Base-by-base conservation (phyloP, 176 grass and related monocot species). In the Aegilops sharonensis region DNA sequence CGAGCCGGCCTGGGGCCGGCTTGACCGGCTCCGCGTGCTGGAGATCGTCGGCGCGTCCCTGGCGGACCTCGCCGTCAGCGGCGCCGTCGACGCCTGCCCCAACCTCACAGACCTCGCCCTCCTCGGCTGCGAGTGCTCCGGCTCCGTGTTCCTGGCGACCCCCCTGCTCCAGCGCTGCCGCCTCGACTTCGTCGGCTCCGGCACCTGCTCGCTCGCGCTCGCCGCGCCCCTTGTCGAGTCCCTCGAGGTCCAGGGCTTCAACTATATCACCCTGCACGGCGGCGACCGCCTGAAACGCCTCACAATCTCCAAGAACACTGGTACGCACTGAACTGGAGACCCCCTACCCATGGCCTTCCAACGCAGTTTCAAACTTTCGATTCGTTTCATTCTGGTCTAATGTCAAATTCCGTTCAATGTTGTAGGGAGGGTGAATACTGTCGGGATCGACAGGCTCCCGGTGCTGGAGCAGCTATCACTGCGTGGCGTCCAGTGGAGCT, bases 401-500 rank as follows among this genome's bases (percentile, higher is more conserved):
- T 32, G 68, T 15, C 37, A 39, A 43, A 24, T 0, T 4, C 54
- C 54, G 54, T 59, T 9, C 9, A 30, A 60, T 61, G 2, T 68
- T 70, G 4, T 3, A 98, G 97, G 93, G 27, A 89, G 75, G 7
- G 71, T 98, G 18, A 81, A 90, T 31, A 84, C 83, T 83, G 90
- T 98, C 5, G 90, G 92, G 39, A 86, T 91, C 48, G 88, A 87
- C 9, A 95, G 87, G 79, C 88, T 92, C 7, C 47, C 87, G 18
- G 87, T 87, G 20, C 12, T 98, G 40, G 91, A 94, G 71, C 84
- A 80, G 17, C 73, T 98, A 56, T 92, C 90, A 31, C 83, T 98
- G 66, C 88, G 97, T 68, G 97, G 97, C 6, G 86, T 98, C 25
- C 94, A 98, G 85, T 98, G 97, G 97, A 92, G 87, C 82, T 98